Base-by-base conservation (phyloP, 805 yeast genomes). In the Zygosaccharomyces bailii region DNA sequence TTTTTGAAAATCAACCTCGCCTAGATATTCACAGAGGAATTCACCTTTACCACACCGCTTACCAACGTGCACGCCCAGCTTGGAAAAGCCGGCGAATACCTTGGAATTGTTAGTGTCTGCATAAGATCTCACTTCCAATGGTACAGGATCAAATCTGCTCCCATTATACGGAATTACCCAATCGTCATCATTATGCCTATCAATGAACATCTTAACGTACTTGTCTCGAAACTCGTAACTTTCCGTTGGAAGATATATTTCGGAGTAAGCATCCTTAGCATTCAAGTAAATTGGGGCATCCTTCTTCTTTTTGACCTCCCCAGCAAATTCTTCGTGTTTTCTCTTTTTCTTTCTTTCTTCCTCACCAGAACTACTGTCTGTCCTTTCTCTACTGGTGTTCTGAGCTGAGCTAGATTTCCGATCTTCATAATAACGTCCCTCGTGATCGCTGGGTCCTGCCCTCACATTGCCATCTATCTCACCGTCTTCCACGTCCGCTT, bases 61-160 rank as follows among this genome's bases (percentile, higher is more conserved):
- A 2, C 62, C 64, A 2, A 74, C 51, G 47, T 75, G 83, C 5
- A 89, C 67, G 0, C 91, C 89, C 41, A 84, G 61, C 50, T 78
- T 81, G 2, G 86, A 73, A 33, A 86, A 75, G 0, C 96, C 96
- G 23, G 87, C 74, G 31, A 87, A 75, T 0, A 91, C 90, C 41
- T 63, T 68, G 45, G 64, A 61, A 47, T 69, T 80, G 68, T 62
- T 74, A 23, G 72, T 71, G 37, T 84, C 93, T 1, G 82, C 67
- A 45, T 79, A 76, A 0, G 80, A 65, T 59, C 74, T 79, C 9
- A 87, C 84, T 30, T 69, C 61, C 11, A 59, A 40, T 1, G 65
- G 53, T 4, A 63, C 24, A 7, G 59, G 44, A 34, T 48, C 45
- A 29, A 60, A 63, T 4, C 33, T 44, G n/a, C 45, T 39, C 5